Evolutionary conservation across 768 basidiomycete species (phyloP).

Genomic region (Polyporus arcularius): DNA sequence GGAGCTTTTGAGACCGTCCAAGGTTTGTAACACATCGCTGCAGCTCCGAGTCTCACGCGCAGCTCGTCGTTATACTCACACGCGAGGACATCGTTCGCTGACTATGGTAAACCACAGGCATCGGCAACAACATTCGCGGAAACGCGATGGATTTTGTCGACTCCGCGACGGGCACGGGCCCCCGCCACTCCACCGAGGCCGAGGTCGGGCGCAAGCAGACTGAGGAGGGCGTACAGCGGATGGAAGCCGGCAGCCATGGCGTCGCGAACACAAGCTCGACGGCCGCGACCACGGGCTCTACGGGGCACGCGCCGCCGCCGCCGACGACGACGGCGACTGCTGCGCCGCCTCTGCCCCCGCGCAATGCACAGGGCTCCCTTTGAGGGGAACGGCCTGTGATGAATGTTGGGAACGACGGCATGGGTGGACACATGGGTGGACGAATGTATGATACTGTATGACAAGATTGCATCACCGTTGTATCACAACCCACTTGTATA

Average conservation of each 20-base stretch:
- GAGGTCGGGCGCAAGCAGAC: constrained; percentile 19
- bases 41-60: too few species aligned
- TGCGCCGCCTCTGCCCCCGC: constrained; percentile 3
- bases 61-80: too few species aligned
- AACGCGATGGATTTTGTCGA: constrained; percentile 26
- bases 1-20: constrained; percentile 20
- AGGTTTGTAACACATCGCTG: background rate
- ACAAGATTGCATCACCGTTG: too few species aligned
- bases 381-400: background rate
- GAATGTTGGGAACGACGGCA: background rate
- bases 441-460: too few species aligned
- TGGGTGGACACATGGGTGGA: background rate
- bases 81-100: too few species aligned
- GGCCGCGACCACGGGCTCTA: background rate
- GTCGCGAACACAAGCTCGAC: background rate
- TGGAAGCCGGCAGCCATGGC: constrained; percentile 7
- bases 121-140: constrained; percentile 21
- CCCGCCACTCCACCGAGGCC: constrained; percentile 14
- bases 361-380: background rate
- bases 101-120: constrained; percentile 10
- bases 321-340: constrained; percentile 1
- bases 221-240: constrained; percentile 17
- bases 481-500: too few species aligned
- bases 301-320: background rate
- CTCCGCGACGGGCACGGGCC: constrained; percentile 20